These are phyloP conservation scores for Citrus trifoliata DNA, from an alignment of 345 rosid species.

Conservation along the genomic window DNA sequence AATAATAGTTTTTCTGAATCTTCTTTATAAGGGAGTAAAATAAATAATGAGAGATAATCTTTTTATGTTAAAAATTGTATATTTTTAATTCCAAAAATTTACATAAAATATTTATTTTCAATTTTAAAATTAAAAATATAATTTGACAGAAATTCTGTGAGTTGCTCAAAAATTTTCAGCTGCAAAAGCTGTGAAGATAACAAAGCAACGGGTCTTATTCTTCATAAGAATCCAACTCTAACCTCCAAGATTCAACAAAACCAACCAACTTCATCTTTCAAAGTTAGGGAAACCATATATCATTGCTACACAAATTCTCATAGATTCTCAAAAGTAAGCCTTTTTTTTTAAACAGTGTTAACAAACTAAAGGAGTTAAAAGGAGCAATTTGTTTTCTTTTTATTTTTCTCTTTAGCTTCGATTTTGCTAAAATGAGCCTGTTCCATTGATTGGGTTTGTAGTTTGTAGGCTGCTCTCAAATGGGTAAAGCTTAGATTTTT, in stretches of 20 bases:
- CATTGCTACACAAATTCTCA: slow-evolving; percentile 1
- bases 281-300: slow-evolving; percentile 13
- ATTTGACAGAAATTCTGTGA: neutral
- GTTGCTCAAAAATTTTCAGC: neutral
- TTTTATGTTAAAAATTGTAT: neutral
- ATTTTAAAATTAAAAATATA: neutral
- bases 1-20: too few relatives aligned
- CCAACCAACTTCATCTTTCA: slow-evolving; percentile 4
- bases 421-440: slow-evolving; percentile 9
- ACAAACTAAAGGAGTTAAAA: neutral
- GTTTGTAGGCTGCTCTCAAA: neutral
- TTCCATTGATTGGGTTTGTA: slow-evolving; percentile 10
- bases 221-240: slow-evolving; percentile 19
- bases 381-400: neutral
- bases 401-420: neutral
- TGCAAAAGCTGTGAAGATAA: slow-evolving; percentile 14
- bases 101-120: neutral
- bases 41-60: too few relatives aligned
- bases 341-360: neutral
- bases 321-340: neutral
- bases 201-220: slow-evolving; percentile 22
- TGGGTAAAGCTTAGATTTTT: neutral
- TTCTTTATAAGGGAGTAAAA: too few relatives aligned
- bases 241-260: slow-evolving; percentile 8
- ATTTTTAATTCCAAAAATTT: neutral